Evolutionary conservation across 2,329 filamentous ascomycete species (phyloP), one percentile per base, ranked within the genome.

Genomic region (Colletotrichum coccodes): DNA sequence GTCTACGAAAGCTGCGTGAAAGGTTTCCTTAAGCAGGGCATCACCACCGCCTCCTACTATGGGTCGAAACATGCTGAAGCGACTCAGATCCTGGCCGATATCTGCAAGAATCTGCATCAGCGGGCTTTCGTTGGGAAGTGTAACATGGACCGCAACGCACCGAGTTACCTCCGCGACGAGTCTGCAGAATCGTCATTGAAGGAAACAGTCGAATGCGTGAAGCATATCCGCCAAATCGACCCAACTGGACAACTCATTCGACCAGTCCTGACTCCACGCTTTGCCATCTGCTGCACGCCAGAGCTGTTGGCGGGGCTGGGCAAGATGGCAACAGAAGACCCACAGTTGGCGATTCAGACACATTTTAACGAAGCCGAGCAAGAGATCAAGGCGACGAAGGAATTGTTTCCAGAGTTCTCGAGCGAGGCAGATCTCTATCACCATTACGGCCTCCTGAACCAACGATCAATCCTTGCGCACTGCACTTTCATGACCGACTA

Each of bases 331-430:
- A 71, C 73, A 4, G 71, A 80, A 11, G 81, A 91, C 64, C 79
- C 80, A 0, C 76, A 82, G 1, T 74, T 91, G 23, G 82, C 87
- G 0, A 86, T 92, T 36, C 90, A 92, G 77, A 91, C 89, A 3
- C 90, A 92, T 75, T 91, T 92, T 79, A 88, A 90, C 76, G 90
- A 92, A 74, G 88, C 89, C 0, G 80, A 84, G 72, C 85, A 89
- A 68, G 90, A 92, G 75, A 87, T 90, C 60, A 71, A 79, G 1
- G 83, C 85, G 23, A 91, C 89, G 0, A 77, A 76, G 8, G 75
- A 81, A 1, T 77, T 92, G 3, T 91, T 90, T 72, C 88, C 88
- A 0, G 76, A 82, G 0, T 89, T 89, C 57, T 60, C 68, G 7
- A 88, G 82, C 61, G 89, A 92, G 75, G 87, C 84, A 0, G 88